Evolutionary conservation across 352 stramenopile species (phyloP).

Genomic region (Phytophthora pini): DNA sequence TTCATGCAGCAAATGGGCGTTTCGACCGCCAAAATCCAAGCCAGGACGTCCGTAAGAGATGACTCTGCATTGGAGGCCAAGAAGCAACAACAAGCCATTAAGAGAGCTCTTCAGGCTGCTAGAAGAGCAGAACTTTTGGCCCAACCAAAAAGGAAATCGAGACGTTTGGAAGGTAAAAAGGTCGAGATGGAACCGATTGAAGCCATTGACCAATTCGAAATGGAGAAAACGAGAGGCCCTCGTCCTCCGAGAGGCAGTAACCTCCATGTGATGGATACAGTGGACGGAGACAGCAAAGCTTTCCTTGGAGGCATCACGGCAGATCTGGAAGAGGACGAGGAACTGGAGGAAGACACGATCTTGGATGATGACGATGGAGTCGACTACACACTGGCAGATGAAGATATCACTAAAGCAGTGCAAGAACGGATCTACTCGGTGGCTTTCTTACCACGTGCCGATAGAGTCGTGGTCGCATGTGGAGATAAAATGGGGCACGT

Average conservation of each 20-base stretch:
- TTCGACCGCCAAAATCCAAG: constrained; percentile 73
- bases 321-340: constrained; percentile 37
- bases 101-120: constrained; percentile 25
- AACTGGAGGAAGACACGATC: constrained; percentile 43
- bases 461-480: constrained; percentile 66
- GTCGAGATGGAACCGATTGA: constrained; percentile 48
- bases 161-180: constrained; percentile 64
- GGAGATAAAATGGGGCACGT: constrained; percentile 84
- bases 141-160: constrained; percentile 66
- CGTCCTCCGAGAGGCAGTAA: constrained; percentile 15
- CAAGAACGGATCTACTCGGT: constrained; percentile 82
- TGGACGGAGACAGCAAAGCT: constrained; percentile 38
- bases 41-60: constrained; percentile 50
- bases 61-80: constrained; percentile 7
- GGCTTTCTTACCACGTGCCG: constrained; percentile 70
- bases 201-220: constrained; percentile 34
- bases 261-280: constrained; percentile 35
- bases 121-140: constrained; percentile 17
- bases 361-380: constrained; percentile 44
- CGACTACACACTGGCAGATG: constrained; percentile 54
- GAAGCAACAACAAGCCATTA: constrained; percentile 18
- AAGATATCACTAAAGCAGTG: constrained; percentile 77
- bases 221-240: constrained; percentile 14
- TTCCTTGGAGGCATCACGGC: constrained; percentile 51
- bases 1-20: constrained; percentile 89